Evolutionary conservation across 164 flowering plant genomes (phyloP).

Genomic region (Kalanchoe fedtschenkoi): DNA sequence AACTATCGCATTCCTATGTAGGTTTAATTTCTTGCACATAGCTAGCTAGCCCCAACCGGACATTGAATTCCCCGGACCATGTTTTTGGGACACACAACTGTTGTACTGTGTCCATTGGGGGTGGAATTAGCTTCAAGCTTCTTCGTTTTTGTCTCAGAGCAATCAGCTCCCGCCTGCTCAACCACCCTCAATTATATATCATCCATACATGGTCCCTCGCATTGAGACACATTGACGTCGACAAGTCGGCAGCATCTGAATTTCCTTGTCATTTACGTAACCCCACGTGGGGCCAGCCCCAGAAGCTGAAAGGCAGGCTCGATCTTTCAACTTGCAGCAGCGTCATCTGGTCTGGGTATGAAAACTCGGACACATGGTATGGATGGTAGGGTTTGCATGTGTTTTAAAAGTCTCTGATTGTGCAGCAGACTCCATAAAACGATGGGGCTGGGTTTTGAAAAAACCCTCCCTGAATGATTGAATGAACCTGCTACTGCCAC

Average conservation of each 20-base stretch:
- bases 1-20: background rate
- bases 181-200: conserved; percentile 5
- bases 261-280: background rate
- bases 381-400: too few relatives aligned
- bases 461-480: too few relatives aligned
- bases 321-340: background rate
- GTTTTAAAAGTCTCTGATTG: too few relatives aligned
- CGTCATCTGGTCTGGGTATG: too few relatives aligned
- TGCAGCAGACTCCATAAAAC: too few relatives aligned
- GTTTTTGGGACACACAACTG: background rate
- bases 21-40: background rate
- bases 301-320: background rate
- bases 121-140: too few relatives aligned
- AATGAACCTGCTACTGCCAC: too few relatives aligned
- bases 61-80: background rate
- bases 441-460: too few relatives aligned
- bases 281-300: background rate
- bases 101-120: too few relatives aligned
- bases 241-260: background rate
- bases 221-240: background rate
- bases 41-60: too few relatives aligned
- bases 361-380: too few relatives aligned
- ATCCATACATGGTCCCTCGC: background rate
- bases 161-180: background rate
- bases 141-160: background rate